phyloP scores from a whole-genome alignment of 2,329 filamentous ascomycete species.

The Blumeria graminis region DNA sequence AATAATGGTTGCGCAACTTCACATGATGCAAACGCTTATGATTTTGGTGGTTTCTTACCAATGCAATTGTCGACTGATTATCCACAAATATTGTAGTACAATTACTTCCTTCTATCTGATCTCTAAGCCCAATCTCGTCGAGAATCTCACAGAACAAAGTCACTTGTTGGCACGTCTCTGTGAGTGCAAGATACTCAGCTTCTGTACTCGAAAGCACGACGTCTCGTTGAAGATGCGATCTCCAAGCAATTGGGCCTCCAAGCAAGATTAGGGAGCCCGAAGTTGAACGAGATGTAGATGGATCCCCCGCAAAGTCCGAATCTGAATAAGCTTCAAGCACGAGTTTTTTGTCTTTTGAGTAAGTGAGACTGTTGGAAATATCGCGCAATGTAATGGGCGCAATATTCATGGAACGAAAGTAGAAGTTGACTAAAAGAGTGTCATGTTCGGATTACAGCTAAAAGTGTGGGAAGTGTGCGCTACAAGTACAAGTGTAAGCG shows the following conservation, averaged over 20 bases:
- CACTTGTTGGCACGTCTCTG: not conserved
- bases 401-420: too few relatives aligned
- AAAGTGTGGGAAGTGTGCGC: too few relatives aligned
- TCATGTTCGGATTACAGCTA: too few relatives aligned
- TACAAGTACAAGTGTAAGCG: too few relatives aligned
- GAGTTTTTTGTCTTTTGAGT: not conserved
- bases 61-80: not conserved
- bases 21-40: not conserved
- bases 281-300: too few relatives aligned
- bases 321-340: not conserved
- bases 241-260: not conserved
- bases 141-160: not conserved
- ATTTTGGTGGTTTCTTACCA: not conserved
- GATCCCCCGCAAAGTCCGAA: not conserved
- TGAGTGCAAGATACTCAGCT: not conserved
- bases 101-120: not conserved
- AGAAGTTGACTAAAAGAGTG: too few relatives aligned
- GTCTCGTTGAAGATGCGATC: not conserved
- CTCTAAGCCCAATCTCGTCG: not conserved
- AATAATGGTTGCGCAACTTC: not conserved
- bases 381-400: too few relatives aligned
- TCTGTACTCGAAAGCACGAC: not conserved
- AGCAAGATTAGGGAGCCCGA: too few relatives aligned
- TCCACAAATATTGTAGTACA: not conserved
- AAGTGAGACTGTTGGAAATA: too few relatives aligned